Evolutionary conservation across 2,329 filamentous ascomycete species (phyloP), one percentile per base, ranked within the genome.

Genomic region (Calonectria henricotiae): DNA sequence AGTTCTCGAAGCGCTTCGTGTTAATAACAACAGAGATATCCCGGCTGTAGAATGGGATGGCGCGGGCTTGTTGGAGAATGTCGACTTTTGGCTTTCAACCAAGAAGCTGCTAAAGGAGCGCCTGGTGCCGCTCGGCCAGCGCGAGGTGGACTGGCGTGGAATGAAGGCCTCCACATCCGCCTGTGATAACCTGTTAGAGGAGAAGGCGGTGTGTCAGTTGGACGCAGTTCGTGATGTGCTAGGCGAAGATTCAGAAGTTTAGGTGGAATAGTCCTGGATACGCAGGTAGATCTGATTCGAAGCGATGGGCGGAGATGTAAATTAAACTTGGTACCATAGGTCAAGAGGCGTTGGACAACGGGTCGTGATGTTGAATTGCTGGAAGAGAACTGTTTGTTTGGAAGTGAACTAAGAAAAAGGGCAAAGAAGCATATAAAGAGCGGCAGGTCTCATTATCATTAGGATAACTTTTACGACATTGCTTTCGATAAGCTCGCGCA

Each of bases 51-150:
- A 90, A 63, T 97, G 94, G 91, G 94, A 98, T 78, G 87, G 89
- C 13, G 86, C 87, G 0, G 86, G 87, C 1, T 88, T 97, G 55
- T 88, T 92, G 73, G 95, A 97, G 79, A 94, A 96, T 76, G 89
- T 97, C 5, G 94, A 97, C 74, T 93, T 93, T 74, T 94, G 94
- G 87, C 84, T 98, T 41, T 88, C 90, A 32, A 91, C 91, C 64
- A 88, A 91, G 68, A 90, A 90, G 74, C 84, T 92, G 65, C 84
- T 98, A 67, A 88, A 92, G 63, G 91, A 94, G 73, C 87, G 93
- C 32, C 89, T 98, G 58, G 86, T 95, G 62, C 91, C 95, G 0
- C 86, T 93, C 23, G 93, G 90, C 32, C 88, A 92, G 76, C 89
- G 92, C 71, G 95, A 98, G 82, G 85, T 89, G 49, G 91, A 91